phyloP scores from a whole-genome alignment of 73 alveolate species.

The Stentor roeselii region DNA sequence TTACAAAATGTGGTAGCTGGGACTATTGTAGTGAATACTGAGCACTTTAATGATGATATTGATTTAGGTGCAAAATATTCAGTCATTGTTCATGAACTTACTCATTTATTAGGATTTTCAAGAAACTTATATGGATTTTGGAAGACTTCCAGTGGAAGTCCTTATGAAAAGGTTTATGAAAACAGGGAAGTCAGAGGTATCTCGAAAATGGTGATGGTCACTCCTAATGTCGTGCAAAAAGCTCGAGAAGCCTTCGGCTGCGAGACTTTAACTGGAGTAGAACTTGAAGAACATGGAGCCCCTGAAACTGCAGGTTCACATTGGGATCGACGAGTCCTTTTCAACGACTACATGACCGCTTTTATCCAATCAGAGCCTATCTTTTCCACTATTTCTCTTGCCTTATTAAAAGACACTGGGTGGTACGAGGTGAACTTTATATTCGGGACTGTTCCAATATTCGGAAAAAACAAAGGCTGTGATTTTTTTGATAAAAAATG shows the following conservation, averaged over 20 bases:
- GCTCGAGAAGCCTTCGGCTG: not conserved
- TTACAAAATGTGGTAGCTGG: not conserved
- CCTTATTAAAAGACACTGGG: slow-evolving; percentile 55
- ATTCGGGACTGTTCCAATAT: not conserved
- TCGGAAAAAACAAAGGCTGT: slow-evolving; percentile 3
- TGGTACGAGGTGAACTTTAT: slow-evolving; percentile 33
- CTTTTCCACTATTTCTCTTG: slow-evolving; percentile 49
- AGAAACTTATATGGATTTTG: not conserved
- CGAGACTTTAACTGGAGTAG: slow-evolving; percentile 25
- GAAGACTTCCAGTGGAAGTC: not conserved
- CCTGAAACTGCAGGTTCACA: slow-evolving; percentile 42
- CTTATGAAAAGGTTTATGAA: not conserved
- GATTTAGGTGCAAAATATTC: not conserved
- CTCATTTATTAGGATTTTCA: slow-evolving; percentile 24
- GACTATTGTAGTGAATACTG: not conserved
- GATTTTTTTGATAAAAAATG: not conserved
- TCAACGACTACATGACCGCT: slow-evolving; percentile 51
- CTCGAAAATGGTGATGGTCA: not conserved
- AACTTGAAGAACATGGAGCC: slow-evolving; percentile 43
- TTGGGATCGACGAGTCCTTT: slow-evolving; percentile 58
- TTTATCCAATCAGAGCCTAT: slow-evolving; percentile 24
- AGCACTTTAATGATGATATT: not conserved
- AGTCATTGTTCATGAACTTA: slow-evolving; percentile 5
- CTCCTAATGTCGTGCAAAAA: not conserved
- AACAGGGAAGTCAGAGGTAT: not conserved